Evolutionary conservation across 192 early-diverging fungal species (phyloP), one percentile per base, ranked within the genome.

Genomic region (Coemansia interrupta): DNA sequence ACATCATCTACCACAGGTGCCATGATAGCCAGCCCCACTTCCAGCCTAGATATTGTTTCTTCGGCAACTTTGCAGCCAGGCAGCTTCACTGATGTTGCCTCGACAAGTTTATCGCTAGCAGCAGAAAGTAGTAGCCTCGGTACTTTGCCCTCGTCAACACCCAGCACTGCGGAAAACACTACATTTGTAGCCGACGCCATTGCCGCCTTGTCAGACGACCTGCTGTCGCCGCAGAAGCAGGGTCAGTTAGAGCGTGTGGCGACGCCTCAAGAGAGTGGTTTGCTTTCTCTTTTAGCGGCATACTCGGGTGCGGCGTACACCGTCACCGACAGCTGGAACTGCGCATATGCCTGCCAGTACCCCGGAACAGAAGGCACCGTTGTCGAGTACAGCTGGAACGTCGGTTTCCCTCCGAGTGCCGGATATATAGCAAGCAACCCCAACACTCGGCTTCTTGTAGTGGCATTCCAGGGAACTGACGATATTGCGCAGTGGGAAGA

Each of bases 371-470:
- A 78, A 51, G 66, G 42, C 20, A 78, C 76, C 1, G 32, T 69
- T 38, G 47, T 78, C 18, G 70, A 78, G 43, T 60, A 68, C 46
- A 44, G 58, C 29, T 78, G 76, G 76, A 22, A 64, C 13, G 22
- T 66, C 5, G 61, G 58, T 1, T 52, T 59, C 48, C 70, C 66
- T 15, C 41, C 32, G 28, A 72, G 70, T 20, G 65, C 58, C 8
- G 76, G 76, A 15, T 78, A 69, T 29, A 70, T 78, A 56, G 76
- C 76, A 10, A 49, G 66, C 29, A 78, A 78, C 17, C 66, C 66
- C 15, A 44, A 41, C 36, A 58, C 54, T 5, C 30, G 53, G 3
- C 18, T 66, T 20, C 51, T 81, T 9, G 54, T 71, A 11, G 63
- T 73, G 23, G 66, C 69, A 4, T 75, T 73, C 64, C 73, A 66